Evolutionary conservation across 1,284 basidiomycete genomes (phyloP).

Genomic region (Cystobasidium sp.): DNA sequence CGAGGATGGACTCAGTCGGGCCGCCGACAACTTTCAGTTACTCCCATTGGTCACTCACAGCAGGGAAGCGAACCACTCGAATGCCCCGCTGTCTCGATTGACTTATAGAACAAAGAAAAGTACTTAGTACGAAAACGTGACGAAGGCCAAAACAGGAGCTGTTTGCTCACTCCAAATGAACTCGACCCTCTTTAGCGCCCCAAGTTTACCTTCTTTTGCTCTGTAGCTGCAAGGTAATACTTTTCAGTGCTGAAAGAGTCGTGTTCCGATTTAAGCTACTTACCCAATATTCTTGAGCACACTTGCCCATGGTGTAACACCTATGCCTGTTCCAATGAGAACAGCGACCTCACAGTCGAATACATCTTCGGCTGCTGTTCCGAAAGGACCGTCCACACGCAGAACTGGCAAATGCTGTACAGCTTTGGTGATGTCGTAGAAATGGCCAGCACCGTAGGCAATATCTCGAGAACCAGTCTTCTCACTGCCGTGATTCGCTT

Average conservation of each 20-base stretch:
- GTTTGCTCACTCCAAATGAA: slow-evolving; percentile 81
- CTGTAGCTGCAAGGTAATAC: slow-evolving; percentile 62
- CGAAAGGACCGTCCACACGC: slow-evolving; percentile 68
- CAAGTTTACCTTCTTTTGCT: slow-evolving; percentile 73
- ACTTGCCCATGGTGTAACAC: slow-evolving; percentile 81
- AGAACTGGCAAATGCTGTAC: slow-evolving; percentile 68
- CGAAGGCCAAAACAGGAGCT: slow-evolving; percentile 63
- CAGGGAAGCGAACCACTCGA: slow-evolving; percentile 88
- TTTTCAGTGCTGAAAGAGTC: neutral
- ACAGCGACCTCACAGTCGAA: slow-evolving; percentile 82
- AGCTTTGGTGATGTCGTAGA: slow-evolving; percentile 68
- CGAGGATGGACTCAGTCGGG: neutral
- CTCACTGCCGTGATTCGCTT: slow-evolving; percentile 72
- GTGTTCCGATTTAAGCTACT: neutral
- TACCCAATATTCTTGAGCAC: slow-evolving; percentile 90
- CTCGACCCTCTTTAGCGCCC: slow-evolving; percentile 78
- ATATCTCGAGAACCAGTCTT: slow-evolving; percentile 56
- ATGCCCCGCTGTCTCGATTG: slow-evolving; percentile 63
- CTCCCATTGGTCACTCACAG: slow-evolving; percentile 77
- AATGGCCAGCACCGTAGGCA: slow-evolving; percentile 64
- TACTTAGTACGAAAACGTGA: neutral
- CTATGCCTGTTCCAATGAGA: slow-evolving; percentile 85
- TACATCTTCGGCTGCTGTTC: slow-evolving; percentile 86
- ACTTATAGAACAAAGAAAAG: slow-evolving; percentile 12
- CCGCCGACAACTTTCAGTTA: slow-evolving; percentile 74